Evolutionary conservation across 352 stramenopile species (phyloP).

Genomic region (Phytophthora colocasiae): DNA sequence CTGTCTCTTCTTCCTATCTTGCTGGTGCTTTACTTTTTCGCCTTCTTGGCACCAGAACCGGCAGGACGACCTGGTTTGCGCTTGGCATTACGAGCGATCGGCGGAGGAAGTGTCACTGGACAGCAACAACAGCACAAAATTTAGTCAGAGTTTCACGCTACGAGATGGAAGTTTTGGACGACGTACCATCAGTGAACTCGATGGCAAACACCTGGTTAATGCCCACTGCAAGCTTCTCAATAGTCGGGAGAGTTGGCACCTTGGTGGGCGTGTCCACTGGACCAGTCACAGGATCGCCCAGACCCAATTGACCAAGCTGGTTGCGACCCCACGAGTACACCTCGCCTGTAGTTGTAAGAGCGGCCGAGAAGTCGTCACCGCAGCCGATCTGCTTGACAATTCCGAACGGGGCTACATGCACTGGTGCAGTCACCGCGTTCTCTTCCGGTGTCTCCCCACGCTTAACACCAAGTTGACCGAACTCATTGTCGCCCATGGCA

Average conservation of each 20-base stretch:
- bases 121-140: conserved; percentile 3
- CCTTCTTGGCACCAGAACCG: conserved; percentile 36
- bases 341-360: conserved; percentile 51
- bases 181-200: conserved; percentile 78
- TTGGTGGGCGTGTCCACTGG: conserved; percentile 59
- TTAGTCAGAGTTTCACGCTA: neutral
- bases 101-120: conserved; percentile 60
- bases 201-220: conserved; percentile 83
- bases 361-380: conserved; percentile 75
- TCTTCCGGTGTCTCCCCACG: conserved; percentile 38
- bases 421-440: conserved; percentile 46
- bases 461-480: conserved; percentile 65
- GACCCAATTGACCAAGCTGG: conserved; percentile 73
- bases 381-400: conserved; percentile 54
- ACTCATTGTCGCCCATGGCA: conserved; percentile 80
- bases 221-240: conserved; percentile 70
- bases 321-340: conserved; percentile 82
- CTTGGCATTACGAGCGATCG: conserved; percentile 26
- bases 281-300: conserved; percentile 47
- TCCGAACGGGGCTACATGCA: conserved; percentile 35
- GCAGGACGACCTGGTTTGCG: conserved; percentile 33
- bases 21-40: conserved; percentile 39
- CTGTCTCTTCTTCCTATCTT: conserved; percentile 1
- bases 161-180: neutral
- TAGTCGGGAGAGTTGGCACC: conserved; percentile 53